phyloP scores from a whole-genome alignment of 2,329 filamentous ascomycete genomes.

The Xylariaceae sp. region DNA sequence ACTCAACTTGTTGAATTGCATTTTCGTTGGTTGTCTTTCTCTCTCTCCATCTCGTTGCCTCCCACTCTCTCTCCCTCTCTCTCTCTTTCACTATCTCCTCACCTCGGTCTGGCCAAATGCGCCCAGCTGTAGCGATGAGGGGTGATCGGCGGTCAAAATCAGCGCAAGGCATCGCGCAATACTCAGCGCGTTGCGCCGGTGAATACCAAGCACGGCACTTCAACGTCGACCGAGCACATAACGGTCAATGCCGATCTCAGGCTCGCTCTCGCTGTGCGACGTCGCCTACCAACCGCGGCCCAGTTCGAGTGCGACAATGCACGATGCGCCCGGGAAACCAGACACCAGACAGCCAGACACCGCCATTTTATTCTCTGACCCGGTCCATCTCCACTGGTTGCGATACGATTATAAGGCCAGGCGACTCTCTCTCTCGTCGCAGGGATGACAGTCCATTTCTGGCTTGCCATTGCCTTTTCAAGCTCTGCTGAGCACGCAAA shows the following conservation, averaged over 20 bases:
- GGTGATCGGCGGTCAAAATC: constrained; percentile 9
- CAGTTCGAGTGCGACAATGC: constrained; percentile 7
- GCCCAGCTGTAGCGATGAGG: constrained; percentile 14
- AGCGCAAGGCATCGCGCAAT: constrained; percentile 7
- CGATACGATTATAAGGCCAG: background rate
- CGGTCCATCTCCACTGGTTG: background rate
- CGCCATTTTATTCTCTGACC: background rate
- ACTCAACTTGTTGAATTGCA: background rate
- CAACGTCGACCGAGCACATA: constrained; percentile 3
- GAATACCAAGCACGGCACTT: constrained; percentile 5
- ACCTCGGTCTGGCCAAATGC: background rate
- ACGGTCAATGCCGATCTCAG: constrained; percentile 4
- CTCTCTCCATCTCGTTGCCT: background rate
- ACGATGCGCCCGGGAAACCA: constrained; percentile 1
- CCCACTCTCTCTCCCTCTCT: background rate
- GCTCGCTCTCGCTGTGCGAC: constrained; percentile 7
- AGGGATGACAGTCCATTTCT: background rate
- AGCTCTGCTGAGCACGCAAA: background rate
- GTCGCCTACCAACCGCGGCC: constrained; percentile 3
- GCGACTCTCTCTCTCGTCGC: background rate
- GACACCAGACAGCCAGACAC: background rate
- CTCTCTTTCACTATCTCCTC: background rate
- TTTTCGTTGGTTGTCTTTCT: background rate
- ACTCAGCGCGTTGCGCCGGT: constrained; percentile 9
- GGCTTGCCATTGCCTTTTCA: background rate